Evolutionary conservation across 2,329 filamentous ascomycete species (phyloP).

Genomic region (Microthyrium microscopicum): DNA sequence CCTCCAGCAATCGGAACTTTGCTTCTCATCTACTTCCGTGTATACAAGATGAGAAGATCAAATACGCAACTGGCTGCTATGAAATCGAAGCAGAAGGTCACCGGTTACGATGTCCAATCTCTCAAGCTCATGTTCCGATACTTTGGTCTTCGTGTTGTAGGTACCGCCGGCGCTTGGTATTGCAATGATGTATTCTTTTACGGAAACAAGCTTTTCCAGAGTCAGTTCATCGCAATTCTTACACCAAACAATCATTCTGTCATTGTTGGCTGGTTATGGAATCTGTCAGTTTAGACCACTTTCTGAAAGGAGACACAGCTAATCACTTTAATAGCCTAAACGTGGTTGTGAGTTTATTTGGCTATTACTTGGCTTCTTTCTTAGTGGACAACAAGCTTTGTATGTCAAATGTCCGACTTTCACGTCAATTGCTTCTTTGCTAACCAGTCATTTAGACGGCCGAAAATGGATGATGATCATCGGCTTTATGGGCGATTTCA

Average conservation of each 20-base stretch:
- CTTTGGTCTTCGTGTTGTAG: conserved; percentile 74
- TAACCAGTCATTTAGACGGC: conserved; percentile 34
- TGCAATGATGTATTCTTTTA: conserved; percentile 98
- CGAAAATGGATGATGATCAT: conserved; percentile 93
- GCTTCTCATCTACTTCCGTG: conserved; percentile 93
- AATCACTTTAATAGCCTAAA: too few relatives aligned
- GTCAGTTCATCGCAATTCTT: conserved; percentile 73
- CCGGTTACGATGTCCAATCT: conserved; percentile 80
- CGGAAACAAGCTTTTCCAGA: conserved; percentile 95
- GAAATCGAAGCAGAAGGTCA: conserved; percentile 76
- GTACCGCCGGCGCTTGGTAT: conserved; percentile 82
- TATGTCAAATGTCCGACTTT: conserved; percentile 7
- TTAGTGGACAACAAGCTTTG: conserved; percentile 88
- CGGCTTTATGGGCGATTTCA: conserved; percentile 82
- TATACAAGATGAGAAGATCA: conserved; percentile 82
- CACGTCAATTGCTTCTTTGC: background rate
- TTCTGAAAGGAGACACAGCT: too few relatives aligned
- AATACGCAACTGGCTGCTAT: conserved; percentile 65
- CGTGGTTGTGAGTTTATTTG: conserved; percentile 65
- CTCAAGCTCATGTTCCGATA: conserved; percentile 61
- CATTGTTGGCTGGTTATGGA: conserved; percentile 83
- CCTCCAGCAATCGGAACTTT: conserved; percentile 79
- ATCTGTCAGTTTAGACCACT: too few relatives aligned
- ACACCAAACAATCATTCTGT: conserved; percentile 52
- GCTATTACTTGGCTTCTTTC: conserved; percentile 81